These are phyloP conservation scores for Fraxinus pennsylvanica DNA, from an alignment of 257 asterid genomes.

Conservation along the genomic window DNA sequence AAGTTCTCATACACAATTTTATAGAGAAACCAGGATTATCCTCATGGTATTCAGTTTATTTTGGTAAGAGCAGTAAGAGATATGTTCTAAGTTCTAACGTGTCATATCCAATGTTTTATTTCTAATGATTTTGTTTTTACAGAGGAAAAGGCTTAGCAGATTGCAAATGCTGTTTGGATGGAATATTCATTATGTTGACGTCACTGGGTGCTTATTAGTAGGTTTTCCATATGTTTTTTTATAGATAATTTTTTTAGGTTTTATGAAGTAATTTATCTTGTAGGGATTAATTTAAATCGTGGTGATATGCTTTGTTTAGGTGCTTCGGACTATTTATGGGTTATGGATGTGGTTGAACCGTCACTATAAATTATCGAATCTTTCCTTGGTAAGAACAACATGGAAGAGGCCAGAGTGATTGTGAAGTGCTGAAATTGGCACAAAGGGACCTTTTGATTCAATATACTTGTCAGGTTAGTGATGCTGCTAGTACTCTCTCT, in stretches of 20 bases:
- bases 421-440: constrained; percentile 31
- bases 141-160: constrained; percentile 73
- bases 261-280: background rate
- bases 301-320: constrained; percentile 33
- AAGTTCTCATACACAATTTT: background rate
- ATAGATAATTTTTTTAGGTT: constrained; percentile 8
- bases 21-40: background rate
- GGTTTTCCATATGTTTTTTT: constrained; percentile 13
- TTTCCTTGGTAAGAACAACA: constrained; percentile 41
- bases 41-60: background rate
- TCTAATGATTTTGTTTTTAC: constrained; percentile 28
- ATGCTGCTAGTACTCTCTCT: background rate
- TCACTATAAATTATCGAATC: constrained; percentile 50
- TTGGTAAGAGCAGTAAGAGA: background rate
- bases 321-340: constrained; percentile 55
- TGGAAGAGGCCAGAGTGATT: constrained; percentile 28
- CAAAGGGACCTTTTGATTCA: constrained; percentile 79
- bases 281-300: constrained; percentile 5
- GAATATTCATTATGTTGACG: constrained; percentile 67
- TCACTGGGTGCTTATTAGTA: constrained; percentile 67
- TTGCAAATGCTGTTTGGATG: constrained; percentile 81
- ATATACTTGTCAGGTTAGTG: constrained; percentile 66
- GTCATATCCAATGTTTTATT: background rate
- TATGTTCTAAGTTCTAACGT: background rate
- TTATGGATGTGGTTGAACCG: constrained; percentile 62